Evolutionary conservation across 306 rosid species (phyloP).

Genomic region (Pterocarpus santalinus): DNA sequence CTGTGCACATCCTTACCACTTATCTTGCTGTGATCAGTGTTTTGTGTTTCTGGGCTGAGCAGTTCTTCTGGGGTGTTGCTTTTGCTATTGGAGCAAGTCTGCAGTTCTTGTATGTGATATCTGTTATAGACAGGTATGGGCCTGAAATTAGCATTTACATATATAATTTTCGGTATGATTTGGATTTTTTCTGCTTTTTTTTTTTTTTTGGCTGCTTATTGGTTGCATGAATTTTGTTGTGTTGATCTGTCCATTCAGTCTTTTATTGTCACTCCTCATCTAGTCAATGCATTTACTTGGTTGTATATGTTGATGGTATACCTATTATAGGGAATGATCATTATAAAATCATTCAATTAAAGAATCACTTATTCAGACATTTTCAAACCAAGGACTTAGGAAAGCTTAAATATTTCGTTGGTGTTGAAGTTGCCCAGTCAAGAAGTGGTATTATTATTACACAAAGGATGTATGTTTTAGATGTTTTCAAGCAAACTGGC

Average conservation of each 20-base stretch:
- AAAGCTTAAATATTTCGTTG: too few species aligned
- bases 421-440: too few species aligned
- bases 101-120: slow-evolving; percentile 87
- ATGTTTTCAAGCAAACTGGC: too few species aligned
- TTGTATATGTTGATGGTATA: not conserved
- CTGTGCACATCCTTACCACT: slow-evolving; percentile 93
- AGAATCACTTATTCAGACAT: too few species aligned
- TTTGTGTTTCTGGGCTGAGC: slow-evolving; percentile 87
- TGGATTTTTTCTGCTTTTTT: slow-evolving; percentile 22
- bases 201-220: not conserved
- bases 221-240: slow-evolving; percentile 3
- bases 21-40: slow-evolving; percentile 96
- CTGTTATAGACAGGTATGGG: slow-evolving; percentile 85
- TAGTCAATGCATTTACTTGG: too few species aligned
- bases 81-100: slow-evolving; percentile 82
- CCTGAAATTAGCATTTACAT: slow-evolving; percentile 5
- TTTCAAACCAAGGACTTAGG: too few species aligned
- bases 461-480: too few species aligned
- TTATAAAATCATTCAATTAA: too few species aligned
- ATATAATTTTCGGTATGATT: slow-evolving; percentile 12
- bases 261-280: too few species aligned
- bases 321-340: not conserved
- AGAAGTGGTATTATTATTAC: too few species aligned
- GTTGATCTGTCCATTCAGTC: not conserved
- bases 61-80: slow-evolving; percentile 91